Evolutionary conservation across 108 stramenopile genomes (phyloP).

Genomic region (Cyclostephanos tholiformis): DNA sequence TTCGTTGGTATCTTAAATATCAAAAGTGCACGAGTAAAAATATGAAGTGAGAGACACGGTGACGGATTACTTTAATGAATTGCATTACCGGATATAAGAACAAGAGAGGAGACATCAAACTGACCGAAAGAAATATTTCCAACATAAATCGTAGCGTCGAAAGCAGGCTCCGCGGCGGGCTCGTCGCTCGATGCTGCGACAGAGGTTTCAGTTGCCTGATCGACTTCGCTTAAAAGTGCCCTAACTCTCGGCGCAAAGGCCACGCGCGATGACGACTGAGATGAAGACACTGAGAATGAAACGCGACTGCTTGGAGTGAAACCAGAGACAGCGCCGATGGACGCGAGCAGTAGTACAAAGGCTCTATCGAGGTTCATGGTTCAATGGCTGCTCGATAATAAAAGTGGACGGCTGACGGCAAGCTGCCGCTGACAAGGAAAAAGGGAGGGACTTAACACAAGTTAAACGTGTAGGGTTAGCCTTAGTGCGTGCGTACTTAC

Average conservation of each 20-base stretch:
- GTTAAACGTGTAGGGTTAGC: too few species aligned
- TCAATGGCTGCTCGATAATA: background rate
- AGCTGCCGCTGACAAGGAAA: too few species aligned
- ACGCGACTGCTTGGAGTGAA: slow-evolving; percentile 17
- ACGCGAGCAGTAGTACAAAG: slow-evolving; percentile 19
- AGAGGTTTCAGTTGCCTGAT: slow-evolving; percentile 15
- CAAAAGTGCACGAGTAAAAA: background rate
- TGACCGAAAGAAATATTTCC: slow-evolving; percentile 53
- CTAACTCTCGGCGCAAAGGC: slow-evolving; percentile 7
- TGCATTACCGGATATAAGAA: too few species aligned
- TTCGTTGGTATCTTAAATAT: slow-evolving; percentile 64
- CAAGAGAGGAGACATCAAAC: background rate
- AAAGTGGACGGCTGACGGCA: too few species aligned
- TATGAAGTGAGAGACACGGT: too few species aligned
- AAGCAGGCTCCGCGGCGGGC: slow-evolving; percentile 12
- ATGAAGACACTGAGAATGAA: slow-evolving; percentile 4
- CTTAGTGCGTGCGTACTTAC: too few species aligned
- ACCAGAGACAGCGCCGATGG: slow-evolving; percentile 24
- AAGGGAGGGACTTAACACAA: too few species aligned
- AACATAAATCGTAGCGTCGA: slow-evolving; percentile 43
- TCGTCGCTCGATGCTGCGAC: slow-evolving; percentile 2
- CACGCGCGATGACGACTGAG: background rate
- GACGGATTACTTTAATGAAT: too few species aligned
- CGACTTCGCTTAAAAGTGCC: slow-evolving; percentile 35
- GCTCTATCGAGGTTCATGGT: slow-evolving; percentile 26